Evolutionary conservation across 805 yeast species (phyloP).

Genomic region (Hanseniaspora lachancei): DNA sequence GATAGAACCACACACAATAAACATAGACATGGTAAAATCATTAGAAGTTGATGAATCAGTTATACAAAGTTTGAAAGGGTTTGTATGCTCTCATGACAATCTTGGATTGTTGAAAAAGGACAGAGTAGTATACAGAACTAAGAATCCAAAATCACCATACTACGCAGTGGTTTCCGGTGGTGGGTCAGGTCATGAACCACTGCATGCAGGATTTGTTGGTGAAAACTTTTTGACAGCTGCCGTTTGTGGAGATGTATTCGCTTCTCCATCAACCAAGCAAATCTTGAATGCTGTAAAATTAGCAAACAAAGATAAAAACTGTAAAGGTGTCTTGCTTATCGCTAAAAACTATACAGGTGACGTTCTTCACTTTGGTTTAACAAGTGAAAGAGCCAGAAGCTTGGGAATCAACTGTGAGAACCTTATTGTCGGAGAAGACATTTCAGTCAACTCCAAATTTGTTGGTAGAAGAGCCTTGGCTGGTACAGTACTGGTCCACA

Average conservation of each 20-base stretch:
- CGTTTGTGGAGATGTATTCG: conserved; percentile 82
- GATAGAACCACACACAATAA: neutral
- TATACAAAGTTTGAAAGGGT: conserved; percentile 28
- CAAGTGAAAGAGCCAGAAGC: conserved; percentile 75
- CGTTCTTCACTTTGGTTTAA: conserved; percentile 80
- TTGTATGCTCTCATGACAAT: conserved; percentile 29
- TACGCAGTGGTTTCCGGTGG: conserved; percentile 79
- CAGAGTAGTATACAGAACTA: conserved; percentile 28
- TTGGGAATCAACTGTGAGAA: conserved; percentile 61
- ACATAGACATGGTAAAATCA: conserved; percentile 23
- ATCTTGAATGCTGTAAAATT: conserved; percentile 50
- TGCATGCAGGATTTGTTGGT: conserved; percentile 87
- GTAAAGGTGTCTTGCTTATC: conserved; percentile 54
- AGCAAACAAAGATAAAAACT: conserved; percentile 21
- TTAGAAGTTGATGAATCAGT: conserved; percentile 32
- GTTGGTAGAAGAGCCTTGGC: conserved; percentile 93
- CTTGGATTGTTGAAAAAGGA: conserved; percentile 29
- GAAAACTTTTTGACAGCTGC: conserved; percentile 72
- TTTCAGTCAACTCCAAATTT: conserved; percentile 78
- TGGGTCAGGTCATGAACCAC: conserved; percentile 92
- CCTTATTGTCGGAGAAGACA: conserved; percentile 79
- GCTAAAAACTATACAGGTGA: conserved; percentile 94
- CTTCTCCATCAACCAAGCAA: conserved; percentile 89
- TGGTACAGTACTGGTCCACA: conserved; percentile 79
- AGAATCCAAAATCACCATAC: conserved; percentile 30